Base-by-base conservation (phyloP, 1,284 basidiomycete genomes). In the Erythrobasidium hasegawianum region DNA sequence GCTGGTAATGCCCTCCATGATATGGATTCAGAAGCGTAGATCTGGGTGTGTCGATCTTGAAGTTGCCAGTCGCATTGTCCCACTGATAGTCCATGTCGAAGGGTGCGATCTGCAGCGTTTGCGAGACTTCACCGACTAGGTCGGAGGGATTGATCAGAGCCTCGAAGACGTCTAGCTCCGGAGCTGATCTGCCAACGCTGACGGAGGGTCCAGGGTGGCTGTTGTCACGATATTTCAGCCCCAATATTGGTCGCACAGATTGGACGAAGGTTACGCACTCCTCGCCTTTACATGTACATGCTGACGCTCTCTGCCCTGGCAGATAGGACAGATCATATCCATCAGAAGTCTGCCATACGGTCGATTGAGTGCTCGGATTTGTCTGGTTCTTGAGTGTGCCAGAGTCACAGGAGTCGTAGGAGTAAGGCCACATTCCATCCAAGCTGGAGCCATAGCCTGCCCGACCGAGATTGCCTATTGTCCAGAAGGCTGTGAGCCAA, bases 391-490 rank as follows among this genome's bases (percentile, higher is more conserved):
- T 84, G 77, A 88, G 85, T 0, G 92, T 94, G 7, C 94, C 95
- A 24, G 88, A 70, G 75, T 87, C 87, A 75, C 87, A 90, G 0
- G 81, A 74, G 71, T 87, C 86, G 76, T 90, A 89, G 0, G 85
- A 84, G 75, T 39, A 57, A 22, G 33, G 59, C 86, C 86, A 89
- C 72, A 83, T 81, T 7, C 89, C 91, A 61, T 93, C 88, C 1
- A 87, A 86, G 0, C 88, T 86, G 0, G 87, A 89, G 18, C 85
- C 82, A 75, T 90, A 87, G 2, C 90, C 91, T 0, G 90, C 85
- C 57, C 91, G 80, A 0, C 86, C 91, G 1, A 96, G 82, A 74
- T 95, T 95, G 2, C 91, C 91, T 87, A 96, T 89, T 7, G 87
- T 90, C 91, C 91, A 94, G 68, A 88, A 57, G 2, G 61, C 61